A percentile compares a stretch with the other conserved stretches of the same genome.
These are phyloP conservation scores for Selaginella moellendorffii DNA, from an alignment of 75 land plant species.

Conservation along the genomic window DNA sequence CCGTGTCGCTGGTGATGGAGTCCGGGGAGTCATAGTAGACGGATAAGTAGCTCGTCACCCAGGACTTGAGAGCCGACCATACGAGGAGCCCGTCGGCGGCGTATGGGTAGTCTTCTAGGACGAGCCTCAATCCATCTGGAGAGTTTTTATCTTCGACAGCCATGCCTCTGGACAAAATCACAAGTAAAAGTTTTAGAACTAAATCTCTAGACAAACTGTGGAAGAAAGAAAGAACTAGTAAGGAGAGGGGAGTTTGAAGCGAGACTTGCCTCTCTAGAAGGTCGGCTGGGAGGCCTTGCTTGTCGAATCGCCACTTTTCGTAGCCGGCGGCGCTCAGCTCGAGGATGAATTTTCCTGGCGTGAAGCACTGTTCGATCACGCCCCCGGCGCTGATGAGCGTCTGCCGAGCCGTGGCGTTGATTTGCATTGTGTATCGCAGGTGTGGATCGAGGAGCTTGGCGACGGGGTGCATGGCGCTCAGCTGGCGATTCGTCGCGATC, in stretches of 20 bases:
- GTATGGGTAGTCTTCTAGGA: conserved; percentile 7
- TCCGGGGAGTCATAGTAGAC: not conserved
- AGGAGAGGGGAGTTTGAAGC: too few relatives aligned
- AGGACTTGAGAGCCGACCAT: conserved; percentile 1
- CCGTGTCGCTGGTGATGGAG: not conserved
- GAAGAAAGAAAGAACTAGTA: not conserved
- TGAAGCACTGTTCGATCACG: conserved; percentile 69
- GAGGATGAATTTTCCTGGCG: conserved; percentile 52
- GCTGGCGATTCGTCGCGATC: conserved; percentile 56
- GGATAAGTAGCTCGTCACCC: not conserved
- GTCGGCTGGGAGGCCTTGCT: conserved; percentile 64
- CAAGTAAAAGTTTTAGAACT: not conserved
- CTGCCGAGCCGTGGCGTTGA: conserved; percentile 69
- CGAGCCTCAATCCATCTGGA: conserved; percentile 30
- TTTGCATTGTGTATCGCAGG: conserved; percentile 76
- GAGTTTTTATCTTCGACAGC: conserved; percentile 63
- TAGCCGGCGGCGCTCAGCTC: conserved; percentile 64
- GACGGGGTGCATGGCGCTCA: conserved; percentile 80
- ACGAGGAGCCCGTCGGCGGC: conserved; percentile 2
- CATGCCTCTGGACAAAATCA: conserved; percentile 54
- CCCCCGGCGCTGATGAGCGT: conserved; percentile 61
- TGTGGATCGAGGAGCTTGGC: conserved; percentile 68
- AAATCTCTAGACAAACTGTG: too few relatives aligned
- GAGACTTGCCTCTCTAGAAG: conserved; percentile 43
- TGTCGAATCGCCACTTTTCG: conserved; percentile 50